Evolutionary conservation across 2,329 filamentous ascomycete species (phyloP).

Genomic region (Chrysosporium keratinophilum): DNA sequence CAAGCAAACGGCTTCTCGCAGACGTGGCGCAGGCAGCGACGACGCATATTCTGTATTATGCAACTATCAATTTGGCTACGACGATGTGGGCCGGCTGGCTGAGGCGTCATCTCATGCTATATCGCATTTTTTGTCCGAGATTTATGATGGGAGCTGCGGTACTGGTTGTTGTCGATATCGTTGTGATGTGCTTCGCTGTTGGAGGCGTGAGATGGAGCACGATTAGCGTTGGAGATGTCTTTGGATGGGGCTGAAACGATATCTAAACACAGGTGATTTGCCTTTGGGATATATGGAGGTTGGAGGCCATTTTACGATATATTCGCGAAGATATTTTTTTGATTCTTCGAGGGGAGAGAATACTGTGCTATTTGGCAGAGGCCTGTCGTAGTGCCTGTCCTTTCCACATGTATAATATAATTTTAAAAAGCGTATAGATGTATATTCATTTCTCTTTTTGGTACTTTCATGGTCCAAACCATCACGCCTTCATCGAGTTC

Average conservation of each 20-base stretch:
- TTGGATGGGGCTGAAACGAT: constrained; percentile 55
- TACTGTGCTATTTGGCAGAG: too few relatives aligned
- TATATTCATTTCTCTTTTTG: too few relatives aligned
- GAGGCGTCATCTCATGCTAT: constrained; percentile 89
- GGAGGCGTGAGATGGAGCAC: constrained; percentile 66
- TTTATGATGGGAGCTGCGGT: constrained; percentile 73
- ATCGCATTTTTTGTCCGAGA: constrained; percentile 80
- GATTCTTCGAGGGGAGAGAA: neutral
- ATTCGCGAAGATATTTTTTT: neutral
- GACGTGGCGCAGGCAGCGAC: constrained; percentile 60
- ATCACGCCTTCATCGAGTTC: too few relatives aligned
- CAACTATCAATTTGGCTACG: constrained; percentile 70
- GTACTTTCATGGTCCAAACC: too few relatives aligned
- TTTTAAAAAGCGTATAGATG: too few relatives aligned
- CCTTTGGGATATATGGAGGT: neutral
- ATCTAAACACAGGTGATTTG: neutral
- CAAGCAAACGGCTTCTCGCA: constrained; percentile 46
- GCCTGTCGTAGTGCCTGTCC: too few relatives aligned
- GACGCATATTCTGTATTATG: constrained; percentile 71
- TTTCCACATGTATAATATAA: too few relatives aligned
- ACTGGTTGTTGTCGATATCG: constrained; percentile 65
- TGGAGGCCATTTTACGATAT: neutral
- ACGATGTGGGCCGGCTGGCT: constrained; percentile 85
- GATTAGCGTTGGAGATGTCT: constrained; percentile 71
- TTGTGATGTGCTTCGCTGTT: constrained; percentile 61